Base-by-base conservation (phyloP, 768 basidiomycete species). In the Pleurotus pulmonarius region DNA sequence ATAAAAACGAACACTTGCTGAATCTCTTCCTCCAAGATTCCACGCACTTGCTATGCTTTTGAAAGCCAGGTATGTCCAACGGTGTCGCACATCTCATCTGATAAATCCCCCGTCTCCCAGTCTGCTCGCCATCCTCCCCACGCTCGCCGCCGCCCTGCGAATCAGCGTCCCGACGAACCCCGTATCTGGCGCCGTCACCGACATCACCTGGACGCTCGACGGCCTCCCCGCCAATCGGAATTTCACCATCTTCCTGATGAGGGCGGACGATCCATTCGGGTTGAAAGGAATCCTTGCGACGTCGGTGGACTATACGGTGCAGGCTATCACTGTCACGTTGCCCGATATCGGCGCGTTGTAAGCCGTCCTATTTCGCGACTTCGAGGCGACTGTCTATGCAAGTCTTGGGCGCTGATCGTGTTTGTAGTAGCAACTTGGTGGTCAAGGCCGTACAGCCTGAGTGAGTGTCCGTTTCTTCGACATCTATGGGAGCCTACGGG, bases 361-460 rank as follows among this genome's bases (percentile, higher is more conserved):
- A 6, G 49, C 34, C 15, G 3, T 38, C 20, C 20, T 3, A 20
- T 20, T 20, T 20, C 20, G 20, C 20, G 20, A 20, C 20, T 20
- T 20, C 20, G 20, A 8, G 3, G 24, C n/a, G 16, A 3, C 16
- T 29, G 24, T 7, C 22, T 51, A 20, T 3, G 16, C 4, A 37
- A 5, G 24, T 26, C 15, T 24, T 15, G 49, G 2, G 13, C 11
- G 15, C 13, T 20, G 15, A 13, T 37, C 20, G 11, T 51, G 5
- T 15, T 38, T 38, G 5, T 16, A 51, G 49, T 13, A 37, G 38
- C 18, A 51, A 51, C 15, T 20, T 51, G 4, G 49, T 51, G n/a
- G 49, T 51, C 26, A 51, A 51, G 34, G 49, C 49, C 18, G 49
- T 51, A 20, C 49, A 51, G 18, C 49, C 49, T 3, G 49, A 51